phyloP scores from a whole-genome alignment of 441 rosid genomes.

The Gossypium trilobum region DNA sequence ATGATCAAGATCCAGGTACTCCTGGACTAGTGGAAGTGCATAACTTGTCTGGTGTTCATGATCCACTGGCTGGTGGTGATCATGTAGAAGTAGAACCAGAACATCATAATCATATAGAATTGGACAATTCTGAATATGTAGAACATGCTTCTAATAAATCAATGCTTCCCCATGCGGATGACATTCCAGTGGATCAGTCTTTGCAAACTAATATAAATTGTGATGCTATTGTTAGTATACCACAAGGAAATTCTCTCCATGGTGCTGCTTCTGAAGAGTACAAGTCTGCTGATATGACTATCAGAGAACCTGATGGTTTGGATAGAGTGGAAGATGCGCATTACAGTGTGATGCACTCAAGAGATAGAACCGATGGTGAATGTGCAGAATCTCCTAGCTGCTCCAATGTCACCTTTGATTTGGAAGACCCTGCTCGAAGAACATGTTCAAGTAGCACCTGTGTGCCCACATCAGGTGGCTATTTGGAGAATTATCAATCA shows the following conservation, averaged over 20 bases:
- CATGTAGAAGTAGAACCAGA: slow-evolving; percentile 61
- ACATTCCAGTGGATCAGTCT: slow-evolving; percentile 24
- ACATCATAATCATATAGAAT: slow-evolving; percentile 34
- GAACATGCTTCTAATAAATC: slow-evolving; percentile 28
- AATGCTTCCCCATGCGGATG: slow-evolving; percentile 23
- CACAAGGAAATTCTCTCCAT: slow-evolving; percentile 24
- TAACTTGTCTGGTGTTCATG: slow-evolving; percentile 53
- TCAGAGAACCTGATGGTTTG: slow-evolving; percentile 17
- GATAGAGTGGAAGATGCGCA: slow-evolving; percentile 28
- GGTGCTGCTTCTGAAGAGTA: slow-evolving; percentile 24
- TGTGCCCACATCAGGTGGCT: slow-evolving; percentile 17
- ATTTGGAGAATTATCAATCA: slow-evolving; percentile 20
- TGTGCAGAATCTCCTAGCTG: slow-evolving; percentile 35
- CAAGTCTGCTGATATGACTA: slow-evolving; percentile 23
- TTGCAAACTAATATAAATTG: slow-evolving; percentile 24
- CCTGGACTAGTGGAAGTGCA: slow-evolving; percentile 77
- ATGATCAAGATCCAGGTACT: slow-evolving; percentile 84
- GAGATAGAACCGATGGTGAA: slow-evolving; percentile 25
- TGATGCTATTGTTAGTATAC: slow-evolving; percentile 19
- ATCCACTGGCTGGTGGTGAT: slow-evolving; percentile 54
- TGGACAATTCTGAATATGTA: slow-evolving; percentile 27
- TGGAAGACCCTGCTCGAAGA: slow-evolving; percentile 28
- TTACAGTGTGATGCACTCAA: slow-evolving; percentile 18
- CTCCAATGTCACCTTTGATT: slow-evolving; percentile 36
- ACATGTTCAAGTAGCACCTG: slow-evolving; percentile 4